Base-by-base conservation (phyloP, 1,139 yeast species). In the Yamadazyma diddensiae region DNA sequence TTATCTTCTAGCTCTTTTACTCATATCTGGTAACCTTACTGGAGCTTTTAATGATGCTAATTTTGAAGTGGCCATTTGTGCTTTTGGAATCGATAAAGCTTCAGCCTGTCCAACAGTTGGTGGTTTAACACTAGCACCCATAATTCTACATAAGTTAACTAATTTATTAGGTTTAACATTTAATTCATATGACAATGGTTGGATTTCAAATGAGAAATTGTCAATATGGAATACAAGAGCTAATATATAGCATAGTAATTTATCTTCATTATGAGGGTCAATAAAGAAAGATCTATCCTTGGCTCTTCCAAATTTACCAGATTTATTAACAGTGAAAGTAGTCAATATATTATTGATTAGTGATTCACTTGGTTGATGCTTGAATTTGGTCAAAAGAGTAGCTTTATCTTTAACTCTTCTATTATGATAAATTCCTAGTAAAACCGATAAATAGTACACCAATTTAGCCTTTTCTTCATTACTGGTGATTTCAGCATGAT, bases 191-290 rank as follows among this genome's bases (percentile, higher is more conserved):
- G 96, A 90, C 46, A 92, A 63, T 15, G 95, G 94, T 6, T 84
- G 73, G 27, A 88, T 62, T 47, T 86, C 94, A 15, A 87, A 75
- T 41, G 76, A 65, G 61, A 79, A 92, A 44, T 77, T 79, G 53
- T 86, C 88, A 37, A 90, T 68, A 54, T 83, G 90, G 54, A 94
- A 64, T 31, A 85, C 69, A 30, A 83, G 59, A 6, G 84, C 84
- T 41, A 92, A 65, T 33, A 88, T 66, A 59, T 79, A 83, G 57
- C 96, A 83, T 45, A 92, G 65, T 31, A 92, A 67, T 59, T 83
- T 87, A 61, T 87, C 95, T 59, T 87, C 95, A 51, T 79, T 77
- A 46, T 77, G 81, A 26, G 97, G 95, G 52, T 92, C 97, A 41
- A 92, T 77, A 39, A 75, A 67, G 55, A 75, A 87, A 11, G 82